Base-by-base conservation (phyloP, 768 basidiomycete genomes). In the Suillus plorans region DNA sequence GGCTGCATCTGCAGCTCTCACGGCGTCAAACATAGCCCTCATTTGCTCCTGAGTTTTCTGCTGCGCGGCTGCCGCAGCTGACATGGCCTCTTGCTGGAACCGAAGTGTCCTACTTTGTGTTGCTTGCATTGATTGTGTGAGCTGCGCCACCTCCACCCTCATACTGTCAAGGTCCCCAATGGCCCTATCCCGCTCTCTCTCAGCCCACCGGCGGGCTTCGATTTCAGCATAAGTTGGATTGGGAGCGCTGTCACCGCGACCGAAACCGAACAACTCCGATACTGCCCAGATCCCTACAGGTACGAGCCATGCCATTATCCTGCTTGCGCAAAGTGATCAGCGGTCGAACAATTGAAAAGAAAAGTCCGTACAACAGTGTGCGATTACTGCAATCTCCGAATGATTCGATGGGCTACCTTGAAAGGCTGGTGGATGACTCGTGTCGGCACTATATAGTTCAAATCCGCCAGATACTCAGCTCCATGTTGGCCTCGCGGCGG, bases 1-100 rank as follows among this genome's bases (percentile, higher is more conserved):
- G 18, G 61, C 61, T 4, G 49, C 45, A 16, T 44, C 42, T 12
- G 62, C 50, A 8, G 50, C 62, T 44, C 56, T 62, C 56, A 52
- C 62, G 1, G 65, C 62, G 4, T 63, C 55, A 39, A 36, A 25
- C 34, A 63, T 42, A 12, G 56, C 62, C 4, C 7, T 56, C 18
- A 31, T 36, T 50, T 55, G 31, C 10, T 55, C 31, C 9, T 55
- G 44, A 25, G 6, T 44, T 45, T 14, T 60, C 39, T 25, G 58
- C 18, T 60, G 37, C 6, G 37, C 58, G 18, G 14, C 25, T 31
- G 20, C 39, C 1, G 58, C 39, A 25, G 37, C 44, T 41, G 16
- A 31, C 13, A 5, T 49, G 9, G 58, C 44, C 1, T 44, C 58
- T 44, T 16, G 58, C n/a, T 55, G 53, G 20, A 13, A 55, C 31